phyloP scores from a whole-genome alignment of 2,329 filamentous ascomycete species.

The Botrytis deweyae region DNA sequence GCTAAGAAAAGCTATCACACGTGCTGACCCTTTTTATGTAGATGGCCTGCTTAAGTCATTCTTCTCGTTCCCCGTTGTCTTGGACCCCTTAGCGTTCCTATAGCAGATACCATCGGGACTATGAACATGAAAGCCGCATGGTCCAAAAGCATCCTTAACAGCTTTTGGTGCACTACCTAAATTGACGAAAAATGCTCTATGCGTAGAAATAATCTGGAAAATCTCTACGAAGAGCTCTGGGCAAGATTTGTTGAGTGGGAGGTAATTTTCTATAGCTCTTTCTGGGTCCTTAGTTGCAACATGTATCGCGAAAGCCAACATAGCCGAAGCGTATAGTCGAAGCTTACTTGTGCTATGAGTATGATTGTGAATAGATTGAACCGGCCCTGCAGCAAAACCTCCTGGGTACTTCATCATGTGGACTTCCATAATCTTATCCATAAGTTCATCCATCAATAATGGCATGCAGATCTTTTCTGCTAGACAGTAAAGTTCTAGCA shows the following conservation, averaged over 20 bases:
- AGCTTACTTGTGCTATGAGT: background rate
- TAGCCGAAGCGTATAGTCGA: background rate
- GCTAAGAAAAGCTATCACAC: too few species aligned
- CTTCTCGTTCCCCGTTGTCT: too few species aligned
- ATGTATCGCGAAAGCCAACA: background rate
- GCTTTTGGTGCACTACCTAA: rapidly evolving
- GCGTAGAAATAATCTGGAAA: background rate
- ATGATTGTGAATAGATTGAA: too few species aligned
- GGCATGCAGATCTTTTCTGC: slow-evolving; percentile 19
- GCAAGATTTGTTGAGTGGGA: background rate
- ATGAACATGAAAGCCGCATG: background rate
- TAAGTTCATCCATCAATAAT: background rate
- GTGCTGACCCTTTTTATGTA: too few species aligned
- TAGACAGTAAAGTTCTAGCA: background rate
- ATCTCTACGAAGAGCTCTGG: background rate
- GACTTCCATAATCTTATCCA: background rate
- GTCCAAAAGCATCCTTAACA: background rate
- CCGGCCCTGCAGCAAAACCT: too few species aligned
- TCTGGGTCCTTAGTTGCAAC: too few species aligned
- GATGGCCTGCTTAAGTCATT: too few species aligned
- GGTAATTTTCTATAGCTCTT: background rate
- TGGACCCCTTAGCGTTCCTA: too few species aligned
- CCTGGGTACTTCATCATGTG: background rate
- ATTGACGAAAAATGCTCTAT: rapidly evolving
- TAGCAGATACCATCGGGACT: background rate